Conservation (phyloP, 1,284 basidiomycete species). For the Puccinia polysora region DNA sequence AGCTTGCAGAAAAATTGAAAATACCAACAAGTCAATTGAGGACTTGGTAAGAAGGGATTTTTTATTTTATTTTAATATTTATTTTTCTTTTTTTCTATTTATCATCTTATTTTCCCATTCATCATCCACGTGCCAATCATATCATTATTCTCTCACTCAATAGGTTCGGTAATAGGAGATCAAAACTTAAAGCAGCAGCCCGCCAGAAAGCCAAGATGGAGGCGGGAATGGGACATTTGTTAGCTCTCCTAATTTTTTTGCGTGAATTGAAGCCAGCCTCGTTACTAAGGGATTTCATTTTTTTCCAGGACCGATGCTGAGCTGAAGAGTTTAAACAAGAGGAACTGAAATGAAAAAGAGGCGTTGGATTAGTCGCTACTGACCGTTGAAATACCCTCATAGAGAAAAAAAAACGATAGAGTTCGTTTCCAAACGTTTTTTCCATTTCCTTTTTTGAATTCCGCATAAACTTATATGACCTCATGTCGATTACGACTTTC, state of each 20-base stretch:
- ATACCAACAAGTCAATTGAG: slow-evolving; percentile 33
- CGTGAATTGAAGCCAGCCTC: too few relatives aligned
- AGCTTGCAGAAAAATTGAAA: slow-evolving; percentile 24
- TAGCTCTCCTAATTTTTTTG: too few relatives aligned
- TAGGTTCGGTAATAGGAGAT: slow-evolving; percentile 36
- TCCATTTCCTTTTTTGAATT: too few relatives aligned
- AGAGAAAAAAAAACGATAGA: neutral
- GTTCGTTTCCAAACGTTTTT: neutral
- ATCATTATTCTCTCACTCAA: too few relatives aligned
- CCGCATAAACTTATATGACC: too few relatives aligned
- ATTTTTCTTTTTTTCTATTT: neutral
- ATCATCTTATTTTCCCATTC: neutral
- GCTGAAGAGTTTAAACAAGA: slow-evolving; percentile 22
- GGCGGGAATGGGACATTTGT: slow-evolving; percentile 37
- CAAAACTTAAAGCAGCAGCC: slow-evolving; percentile 34
- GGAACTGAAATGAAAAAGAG: too few relatives aligned
- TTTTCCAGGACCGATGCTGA: slow-evolving; percentile 15
- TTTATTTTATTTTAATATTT: neutral
- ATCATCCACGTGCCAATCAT: too few relatives aligned
- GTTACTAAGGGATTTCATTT: neutral
- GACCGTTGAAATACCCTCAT: too few relatives aligned
- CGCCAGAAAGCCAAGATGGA: slow-evolving; percentile 31
- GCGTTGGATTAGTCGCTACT: too few relatives aligned
- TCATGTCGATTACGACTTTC: too few relatives aligned
- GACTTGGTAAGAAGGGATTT: slow-evolving; percentile 5